Base-by-base conservation (phyloP, 768 basidiomycete genomes). In the Boletus sensibilis region DNA sequence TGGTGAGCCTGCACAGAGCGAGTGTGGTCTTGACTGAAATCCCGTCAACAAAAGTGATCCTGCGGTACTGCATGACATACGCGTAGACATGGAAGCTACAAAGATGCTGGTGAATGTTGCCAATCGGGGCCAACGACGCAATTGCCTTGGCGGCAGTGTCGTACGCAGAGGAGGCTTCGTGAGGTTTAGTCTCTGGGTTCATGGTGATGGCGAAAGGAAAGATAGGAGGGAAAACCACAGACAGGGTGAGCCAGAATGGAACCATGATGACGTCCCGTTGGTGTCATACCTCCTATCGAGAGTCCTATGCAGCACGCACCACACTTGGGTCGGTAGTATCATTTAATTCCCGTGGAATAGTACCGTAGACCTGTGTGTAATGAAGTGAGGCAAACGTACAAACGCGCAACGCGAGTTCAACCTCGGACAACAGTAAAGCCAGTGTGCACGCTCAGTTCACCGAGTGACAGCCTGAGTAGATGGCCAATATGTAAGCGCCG, bases 1-100 rank as follows among this genome's bases (percentile, higher is more conserved):
- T 77, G 77, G 59, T 79, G 76, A n/a, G 75, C 76, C 55, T 76
- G 72, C 9, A 79, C 70, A 45, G 74, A 67, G 16, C 76, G 70
- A 13, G 63, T 67, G 29, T 41, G 67, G 50, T 75, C 70, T 9
- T 68, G 60, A 20, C 72, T 75, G 37, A 20, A 46, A 34, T 25
- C 14, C 33, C 10, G 33, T 52, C 13, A 58, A 40, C 5, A 27
- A 29, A 37, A 38, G 29, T 12, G 25, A 31, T 5, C 16, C 2
- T 2, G 5, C 12, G 3, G 29, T 12, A 29, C 9, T n/a, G 3
- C n/a, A 48, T 16, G 14, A 59, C 70, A 18, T 61, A 74, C 66
- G 73, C 62, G 45, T 74, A 67, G 21, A 61, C 44, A 46, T 76
- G 76, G 52, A 76, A 75, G 7, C 69, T 70, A 45, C 72, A 75